Evolutionary conservation across 2,329 filamentous ascomycete species (phyloP).

Genomic region (Pseudocercospora fuligena): DNA sequence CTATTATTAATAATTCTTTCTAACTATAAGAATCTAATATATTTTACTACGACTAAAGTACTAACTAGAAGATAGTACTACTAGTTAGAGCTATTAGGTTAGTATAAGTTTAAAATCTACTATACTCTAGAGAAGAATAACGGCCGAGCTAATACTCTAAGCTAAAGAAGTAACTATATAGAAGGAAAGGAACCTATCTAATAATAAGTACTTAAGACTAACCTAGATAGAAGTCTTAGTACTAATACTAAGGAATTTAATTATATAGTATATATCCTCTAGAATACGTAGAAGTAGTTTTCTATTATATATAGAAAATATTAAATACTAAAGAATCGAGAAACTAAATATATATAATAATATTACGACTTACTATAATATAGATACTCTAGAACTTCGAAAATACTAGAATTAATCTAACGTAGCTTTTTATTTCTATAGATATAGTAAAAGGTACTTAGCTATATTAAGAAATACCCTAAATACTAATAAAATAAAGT

Average conservation of each 20-base stretch:
- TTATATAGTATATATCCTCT: constrained; percentile 12
- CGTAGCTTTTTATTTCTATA: constrained; percentile 2
- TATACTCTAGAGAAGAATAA: constrained; percentile 26
- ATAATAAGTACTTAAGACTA: constrained; percentile 16
- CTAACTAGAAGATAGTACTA: constrained; percentile 1
- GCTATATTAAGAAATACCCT: constrained; percentile 18
- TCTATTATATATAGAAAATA: constrained; percentile 17
- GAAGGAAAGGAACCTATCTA: constrained; percentile 23
- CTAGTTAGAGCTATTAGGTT: constrained; percentile 14
- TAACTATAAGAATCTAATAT: constrained; percentile 13
- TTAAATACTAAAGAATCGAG: constrained; percentile 14
- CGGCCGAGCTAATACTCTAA: constrained; percentile 21
- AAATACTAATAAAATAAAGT: constrained; percentile 19
- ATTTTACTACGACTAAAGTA: constrained; percentile 12
- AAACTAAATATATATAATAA: constrained; percentile 22
- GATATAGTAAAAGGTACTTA: background rate
- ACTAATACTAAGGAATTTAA: constrained; percentile 14
- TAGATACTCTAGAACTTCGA: constrained; percentile 14
- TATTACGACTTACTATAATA: constrained; percentile 19
- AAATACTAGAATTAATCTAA: constrained; percentile 7
- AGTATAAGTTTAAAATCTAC: constrained; percentile 26
- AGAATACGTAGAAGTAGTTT: constrained; percentile 19
- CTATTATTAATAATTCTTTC: constrained; percentile 3
- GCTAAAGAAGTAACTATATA: constrained; percentile 21
- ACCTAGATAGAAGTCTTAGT: constrained; percentile 7